phyloP scores from a whole-genome alignment of 1,284 basidiomycete genomes.

The Leccinum pachyderme region DNA sequence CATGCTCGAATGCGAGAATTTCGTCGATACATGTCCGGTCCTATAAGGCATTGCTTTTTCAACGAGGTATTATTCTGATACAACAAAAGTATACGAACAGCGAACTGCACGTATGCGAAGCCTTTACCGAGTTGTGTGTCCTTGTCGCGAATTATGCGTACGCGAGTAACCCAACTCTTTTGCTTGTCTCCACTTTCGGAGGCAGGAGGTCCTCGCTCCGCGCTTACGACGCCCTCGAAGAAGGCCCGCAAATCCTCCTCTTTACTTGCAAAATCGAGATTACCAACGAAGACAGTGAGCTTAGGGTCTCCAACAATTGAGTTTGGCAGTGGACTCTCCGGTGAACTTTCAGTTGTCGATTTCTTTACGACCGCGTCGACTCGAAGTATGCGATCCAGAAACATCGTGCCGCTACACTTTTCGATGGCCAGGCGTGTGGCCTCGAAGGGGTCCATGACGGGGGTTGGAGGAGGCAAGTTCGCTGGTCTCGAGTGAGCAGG shows the following conservation, averaged over 20 bases:
- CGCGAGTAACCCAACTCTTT: slow-evolving; percentile 74
- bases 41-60: slow-evolving; percentile 39
- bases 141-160: slow-evolving; percentile 87
- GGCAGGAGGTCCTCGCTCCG: slow-evolving; percentile 65
- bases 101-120: slow-evolving; percentile 91
- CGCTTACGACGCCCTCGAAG: slow-evolving; percentile 77
- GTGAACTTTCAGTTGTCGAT: slow-evolving; percentile 1
- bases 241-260: slow-evolving; percentile 89
- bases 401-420: slow-evolving; percentile 68
- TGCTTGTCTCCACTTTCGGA: slow-evolving; percentile 29
- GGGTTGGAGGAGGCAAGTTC: slow-evolving; percentile 57
- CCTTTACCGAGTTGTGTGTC: slow-evolving; percentile 98
- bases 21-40: slow-evolving; percentile 90
- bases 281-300: slow-evolving; percentile 87
- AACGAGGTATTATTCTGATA: slow-evolving; percentile 2
- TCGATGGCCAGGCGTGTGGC: slow-evolving; percentile 64
- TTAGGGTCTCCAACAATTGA: slow-evolving; percentile 61
- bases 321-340: slow-evolving; percentile 6
- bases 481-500: slow-evolving; percentile 42
- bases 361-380: slow-evolving; percentile 63
- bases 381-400: slow-evolving; percentile 74
- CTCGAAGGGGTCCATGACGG: slow-evolving; percentile 67
- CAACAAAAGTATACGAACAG: slow-evolving; percentile 49
- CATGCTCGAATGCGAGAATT: slow-evolving; percentile 71
- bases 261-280: slow-evolving; percentile 87